These are phyloP conservation scores for Circinella minor DNA, from an alignment of 371 early-diverging fungal species.

Conservation along the genomic window DNA sequence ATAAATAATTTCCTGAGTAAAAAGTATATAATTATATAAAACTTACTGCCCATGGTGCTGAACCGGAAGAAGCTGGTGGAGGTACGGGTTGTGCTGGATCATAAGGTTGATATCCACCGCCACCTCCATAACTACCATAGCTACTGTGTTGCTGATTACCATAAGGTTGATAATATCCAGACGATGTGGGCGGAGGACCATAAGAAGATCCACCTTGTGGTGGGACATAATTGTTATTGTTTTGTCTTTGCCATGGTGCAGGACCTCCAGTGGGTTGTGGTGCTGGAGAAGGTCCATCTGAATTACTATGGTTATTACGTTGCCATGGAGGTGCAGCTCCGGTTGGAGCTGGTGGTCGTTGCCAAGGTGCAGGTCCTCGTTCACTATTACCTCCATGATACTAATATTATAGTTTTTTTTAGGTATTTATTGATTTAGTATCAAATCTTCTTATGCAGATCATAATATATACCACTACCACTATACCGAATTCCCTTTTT, in stretches of 20 bases:
- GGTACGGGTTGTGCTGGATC: slow-evolving; percentile 34
- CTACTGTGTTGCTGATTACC: slow-evolving; percentile 23
- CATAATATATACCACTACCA: slow-evolving; percentile 21
- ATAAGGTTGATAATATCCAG: slow-evolving; percentile 23
- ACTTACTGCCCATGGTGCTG: slow-evolving; percentile 29
- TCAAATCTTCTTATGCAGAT: not conserved
- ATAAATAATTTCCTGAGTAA: not conserved
- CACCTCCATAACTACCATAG: slow-evolving; percentile 30
- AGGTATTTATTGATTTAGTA: no score
- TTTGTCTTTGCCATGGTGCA: slow-evolving; percentile 40
- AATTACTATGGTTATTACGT: slow-evolving; percentile 22
- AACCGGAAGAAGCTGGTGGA: slow-evolving; percentile 27
- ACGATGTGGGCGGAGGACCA: slow-evolving; percentile 18
- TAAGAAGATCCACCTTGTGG: slow-evolving; percentile 22
- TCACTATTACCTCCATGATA: slow-evolving; percentile 16
- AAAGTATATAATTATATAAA: not conserved
- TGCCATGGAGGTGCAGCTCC: slow-evolving; percentile 47
- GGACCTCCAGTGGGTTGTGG: slow-evolving; percentile 6
- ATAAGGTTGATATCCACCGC: slow-evolving; percentile 33
- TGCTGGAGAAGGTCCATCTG: slow-evolving; percentile 22
- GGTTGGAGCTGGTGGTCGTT: slow-evolving; percentile 39
- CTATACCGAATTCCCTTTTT: no score
- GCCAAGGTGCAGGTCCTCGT: slow-evolving; percentile 56
- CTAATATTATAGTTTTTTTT: slow-evolving; percentile 10
- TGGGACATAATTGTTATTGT: slow-evolving; percentile 18